Percentiles rank a stretch among this genome's conserved stretches.
phyloP scores from a whole-genome alignment of 495 filamentous ascomycete genomes.

The Filosporella fistucella region DNA sequence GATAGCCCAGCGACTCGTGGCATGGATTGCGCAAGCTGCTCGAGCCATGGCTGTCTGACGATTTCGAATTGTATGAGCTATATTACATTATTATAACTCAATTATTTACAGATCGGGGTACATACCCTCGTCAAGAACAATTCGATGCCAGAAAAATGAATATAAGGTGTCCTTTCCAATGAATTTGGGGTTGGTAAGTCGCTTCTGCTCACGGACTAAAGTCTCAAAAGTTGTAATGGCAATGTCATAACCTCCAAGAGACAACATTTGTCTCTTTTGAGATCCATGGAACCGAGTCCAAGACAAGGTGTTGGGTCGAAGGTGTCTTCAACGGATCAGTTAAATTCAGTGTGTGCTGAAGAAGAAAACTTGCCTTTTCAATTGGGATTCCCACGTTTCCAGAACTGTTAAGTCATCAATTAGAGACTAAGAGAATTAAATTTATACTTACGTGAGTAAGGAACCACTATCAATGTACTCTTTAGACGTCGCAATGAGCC shows the following conservation, averaged over 20 bases:
- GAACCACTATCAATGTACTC: constrained; percentile 5
- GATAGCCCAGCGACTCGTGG: constrained; percentile 27
- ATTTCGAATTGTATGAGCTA: constrained; percentile 35
- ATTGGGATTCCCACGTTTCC: constrained; percentile 4
- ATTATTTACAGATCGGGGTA: not conserved
- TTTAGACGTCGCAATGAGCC: constrained; percentile 2
- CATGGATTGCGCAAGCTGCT: constrained; percentile 22
- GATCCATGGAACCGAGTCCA: constrained; percentile 6
- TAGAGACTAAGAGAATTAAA: not conserved
- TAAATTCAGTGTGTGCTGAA: not conserved
- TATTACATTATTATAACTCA: not conserved
- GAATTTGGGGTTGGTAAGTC: not conserved
- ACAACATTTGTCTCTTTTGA: not conserved
- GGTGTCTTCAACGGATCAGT: not conserved
- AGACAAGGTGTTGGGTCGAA: not conserved
- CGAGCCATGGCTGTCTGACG: constrained; percentile 22
- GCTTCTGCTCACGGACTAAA: not conserved
- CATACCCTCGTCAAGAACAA: constrained; percentile 33
- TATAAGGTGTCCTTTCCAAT: constrained; percentile 4
- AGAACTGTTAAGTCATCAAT: not conserved
- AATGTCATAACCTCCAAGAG: not conserved
- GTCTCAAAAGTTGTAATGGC: constrained; percentile 11
- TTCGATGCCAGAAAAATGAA: constrained; percentile 22
- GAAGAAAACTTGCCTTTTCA: not conserved
- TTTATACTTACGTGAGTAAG: constrained; percentile 3